A percentile compares a stretch with the other conserved stretches of the same genome.
These are phyloP conservation scores for Ustilago esculenta DNA, from an alignment of 1,284 basidiomycete species.

Conservation along the genomic window DNA sequence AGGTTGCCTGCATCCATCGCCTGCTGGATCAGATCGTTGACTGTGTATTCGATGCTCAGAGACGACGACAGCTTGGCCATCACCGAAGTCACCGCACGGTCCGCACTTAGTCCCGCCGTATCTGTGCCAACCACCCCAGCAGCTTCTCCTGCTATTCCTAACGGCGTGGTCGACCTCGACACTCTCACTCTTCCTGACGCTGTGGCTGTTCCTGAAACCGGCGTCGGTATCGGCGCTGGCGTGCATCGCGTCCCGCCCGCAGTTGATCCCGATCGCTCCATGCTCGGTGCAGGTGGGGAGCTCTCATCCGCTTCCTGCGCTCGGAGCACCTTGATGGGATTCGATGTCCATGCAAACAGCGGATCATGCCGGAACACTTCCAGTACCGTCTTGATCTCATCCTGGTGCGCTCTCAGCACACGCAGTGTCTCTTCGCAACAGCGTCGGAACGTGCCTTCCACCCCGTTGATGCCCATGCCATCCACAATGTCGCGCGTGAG, in stretches of 20 bases:
- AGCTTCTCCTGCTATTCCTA: neutral
- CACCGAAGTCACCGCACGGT: slow-evolving; percentile 76
- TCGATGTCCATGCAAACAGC: slow-evolving; percentile 80
- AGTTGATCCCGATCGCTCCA: slow-evolving; percentile 19
- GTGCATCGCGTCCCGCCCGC: slow-evolving; percentile 12
- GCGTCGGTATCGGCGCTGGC: slow-evolving; percentile 14
- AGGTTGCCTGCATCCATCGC: slow-evolving; percentile 83
- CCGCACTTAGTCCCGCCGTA: slow-evolving; percentile 83
- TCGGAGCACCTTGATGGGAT: slow-evolving; percentile 53
- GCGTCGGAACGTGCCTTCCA: slow-evolving; percentile 91
- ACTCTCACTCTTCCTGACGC: neutral
- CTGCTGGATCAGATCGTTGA: slow-evolving; percentile 90
- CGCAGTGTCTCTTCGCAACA: slow-evolving; percentile 94
- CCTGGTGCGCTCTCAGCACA: slow-evolving; percentile 83
- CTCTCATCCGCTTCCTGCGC: slow-evolving; percentile 42
- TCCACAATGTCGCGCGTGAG: slow-evolving; percentile 93
- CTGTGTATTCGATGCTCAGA: slow-evolving; percentile 88
- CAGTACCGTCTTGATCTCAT: slow-evolving; percentile 89
- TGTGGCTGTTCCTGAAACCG: neutral
- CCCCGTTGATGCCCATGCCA: slow-evolving; percentile 88
- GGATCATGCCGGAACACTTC: slow-evolving; percentile 98
- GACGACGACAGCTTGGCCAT: slow-evolving; percentile 79
- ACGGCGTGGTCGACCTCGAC: slow-evolving; percentile 22
- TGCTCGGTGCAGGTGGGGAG: slow-evolving; percentile 8
- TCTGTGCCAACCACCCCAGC: slow-evolving; percentile 33